Evolutionary conservation across 2,329 filamentous ascomycete genomes (phyloP).

Genomic region (Aspergillus ustus): DNA sequence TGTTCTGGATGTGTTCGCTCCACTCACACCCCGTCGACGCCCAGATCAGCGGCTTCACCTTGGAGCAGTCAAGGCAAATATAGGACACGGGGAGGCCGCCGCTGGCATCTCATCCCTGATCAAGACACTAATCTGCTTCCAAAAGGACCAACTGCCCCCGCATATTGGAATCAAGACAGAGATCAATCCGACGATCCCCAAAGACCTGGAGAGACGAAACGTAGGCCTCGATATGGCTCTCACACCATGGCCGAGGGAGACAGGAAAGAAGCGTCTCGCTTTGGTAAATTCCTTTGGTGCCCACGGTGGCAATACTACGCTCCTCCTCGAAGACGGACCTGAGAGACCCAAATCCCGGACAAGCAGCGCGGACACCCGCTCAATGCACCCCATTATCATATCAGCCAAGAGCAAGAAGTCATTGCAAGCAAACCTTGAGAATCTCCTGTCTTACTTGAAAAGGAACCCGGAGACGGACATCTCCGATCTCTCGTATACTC

Average conservation of each 20-base stretch:
- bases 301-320: conserved; percentile 70
- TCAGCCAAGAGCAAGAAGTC: no score
- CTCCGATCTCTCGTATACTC: no score
- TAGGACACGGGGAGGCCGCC: conserved; percentile 36
- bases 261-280: conserved; percentile 32
- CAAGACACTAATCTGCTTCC: conserved; percentile 68
- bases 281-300: conserved; percentile 71
- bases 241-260: conserved; percentile 25
- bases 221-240: conserved; percentile 50
- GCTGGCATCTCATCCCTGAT: conserved; percentile 50
- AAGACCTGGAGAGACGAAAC: conserved; percentile 32
- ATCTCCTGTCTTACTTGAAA: no score
- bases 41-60: conserved; percentile 32
- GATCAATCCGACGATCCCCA: conserved; percentile 39
- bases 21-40: conserved; percentile 22
- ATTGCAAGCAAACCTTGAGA: no score
- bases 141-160: conserved; percentile 66
- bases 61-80: conserved; percentile 33
- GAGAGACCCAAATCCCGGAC: conserved; percentile 51
- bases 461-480: no score
- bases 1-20: conserved; percentile 39
- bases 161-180: conserved; percentile 68
- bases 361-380: no score
- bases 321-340: conserved; percentile 64
- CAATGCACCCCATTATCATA: no score